Base-by-base conservation (phyloP, 805 yeast genomes). In the Ogataea nonfermentans region DNA sequence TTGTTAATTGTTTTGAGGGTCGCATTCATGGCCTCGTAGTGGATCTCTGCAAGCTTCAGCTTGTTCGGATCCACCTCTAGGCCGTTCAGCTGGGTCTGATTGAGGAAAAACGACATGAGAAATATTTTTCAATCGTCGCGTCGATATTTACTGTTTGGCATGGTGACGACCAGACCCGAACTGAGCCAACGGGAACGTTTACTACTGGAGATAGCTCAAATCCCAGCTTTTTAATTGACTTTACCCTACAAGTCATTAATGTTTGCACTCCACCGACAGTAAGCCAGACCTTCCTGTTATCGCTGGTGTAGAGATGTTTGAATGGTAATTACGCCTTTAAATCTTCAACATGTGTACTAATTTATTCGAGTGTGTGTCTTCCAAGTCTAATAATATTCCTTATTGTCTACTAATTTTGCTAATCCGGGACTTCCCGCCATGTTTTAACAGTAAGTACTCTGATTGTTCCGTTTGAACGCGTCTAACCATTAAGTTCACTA, bases 21-120 rank as follows among this genome's bases (percentile, higher is more conserved):
- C 3, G 70, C 55, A 32, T 71, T 63, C 73, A 80, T 76, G 2
- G 88, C 88, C 13, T 73, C 75, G 53, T 70, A 83, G 55, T 85
- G 95, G 33, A 81, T 70, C 47, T 71, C 76, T 1, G 93, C 91
- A 12, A 79, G 49, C 55, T 73, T 71, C 41, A 85, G 42, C 65
- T 74, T 80, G 53, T 76, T 78, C 4, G 75, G 78, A 51, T 81
- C 76, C 10, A 79, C 80, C 33, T 68, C 73, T 46, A 72, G 75
- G 49, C 68, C 65, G 9, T 55, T 29, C 6, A 57, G 41, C 44
- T 69, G 71, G 30, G 68, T 56, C 22, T 55, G 65, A 19, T 75
- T 76, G 38, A 84, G 65, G 52, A 84, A 79, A 45, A 78, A 63
- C 14, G 90, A 83, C 93, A 84, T 84, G 17, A n/a, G 25, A 37